Base-by-base conservation (phyloP, 306 rosid genomes). In the Acacia acuminata region DNA sequence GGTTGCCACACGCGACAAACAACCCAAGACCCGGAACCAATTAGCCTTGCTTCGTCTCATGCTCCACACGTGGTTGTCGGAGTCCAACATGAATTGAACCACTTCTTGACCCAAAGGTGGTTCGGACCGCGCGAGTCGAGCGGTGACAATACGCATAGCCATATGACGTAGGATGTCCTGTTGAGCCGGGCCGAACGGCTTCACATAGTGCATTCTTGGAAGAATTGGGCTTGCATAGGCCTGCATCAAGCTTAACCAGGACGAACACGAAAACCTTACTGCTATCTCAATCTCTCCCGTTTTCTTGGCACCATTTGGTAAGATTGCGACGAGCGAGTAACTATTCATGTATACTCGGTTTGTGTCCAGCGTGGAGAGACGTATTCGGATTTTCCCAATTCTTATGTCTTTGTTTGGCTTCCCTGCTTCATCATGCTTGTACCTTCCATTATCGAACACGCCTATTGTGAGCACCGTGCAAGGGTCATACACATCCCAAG, bases 251-350 rank as follows among this genome's bases (percentile, higher is more conserved):
- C 81, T 93, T n/a, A 93, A 42, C 99, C 98, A 95, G 0, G 98
- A 95, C 0, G 96, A 82, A 71, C 97, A 92, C 1, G 94, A 87
- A 47, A 95, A 95, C 43, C 97, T 79, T 3, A 95, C 85, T 1
- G 96, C 96, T 5, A 95, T 95, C 61, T 93, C 97, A 4, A 95
- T 84, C 81, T 93, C 98, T 2, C 98, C 98, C 98, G 93, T 95
- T 79, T 90, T 95, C 90, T 83, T 93, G 47, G 96, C 96, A 3
- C 99, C 97, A 73, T 88, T 81, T 3, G 99, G 94, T 10, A 93
- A 85, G 63, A 93, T 64, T 24, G 92, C 94, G 0, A 85, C 79
- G n/a, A 95, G 90, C 2, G 96, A 80, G 71, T 92, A 92, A 3
- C 92, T 89, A 17, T 81, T 89, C 68, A 82, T 20, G 84, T 95